Evolutionary conservation across 2,329 filamentous ascomycete genomes (phyloP), one percentile per base, ranked within the genome.

Genomic region (Stachybotrys chlorohalonatus): DNA sequence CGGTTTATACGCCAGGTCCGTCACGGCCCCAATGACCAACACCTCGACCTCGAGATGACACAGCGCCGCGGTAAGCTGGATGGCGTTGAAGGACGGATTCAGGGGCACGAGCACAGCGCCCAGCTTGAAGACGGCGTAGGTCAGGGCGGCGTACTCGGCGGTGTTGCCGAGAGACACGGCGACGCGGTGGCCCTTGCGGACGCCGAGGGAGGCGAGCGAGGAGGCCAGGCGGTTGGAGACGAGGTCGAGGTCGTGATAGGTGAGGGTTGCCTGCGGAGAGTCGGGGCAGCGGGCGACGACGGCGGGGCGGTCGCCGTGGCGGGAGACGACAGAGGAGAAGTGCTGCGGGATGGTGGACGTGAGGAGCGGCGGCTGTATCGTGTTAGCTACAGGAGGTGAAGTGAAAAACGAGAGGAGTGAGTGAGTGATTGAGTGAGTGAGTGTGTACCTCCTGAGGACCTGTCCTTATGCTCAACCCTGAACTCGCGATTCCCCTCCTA

Each of bases 21-120:
- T 94, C 60, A 96, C 90, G 5, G 89, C 83, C n/a, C 87, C 88
- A 52, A 96, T 87, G 57, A 99, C 79, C 51, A 97, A 78, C 60
- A 94, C 81, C 51, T 83, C 79, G 11, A 84, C 85, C 7, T 76
- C 78, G 1, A 99, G 80, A 64, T 95, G 92, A 8, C 79, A 79
- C 31, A 97, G 75, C 0, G 92, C 93, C 3, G 90, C 81, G 6
- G 83, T 76, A 8, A 97, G 84, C 73, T 97, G 94, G 6, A 75
- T 70, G 4, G 83, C 78, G 61, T 90, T 95, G 76, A 97, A 97
- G 1, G 84, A 86, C 17, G 92, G 93, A 68, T 99, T 97, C 30
- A 97, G 73, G 0, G 93, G 94, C n/a, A 95, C 92, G 58, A 97
- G 76, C 52, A 97, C 83, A 30, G 90, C 93, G n/a, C 94, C 94